phyloP scores from a whole-genome alignment of 2,329 filamentous ascomycete species.

The Magnaporthales sp. region DNA sequence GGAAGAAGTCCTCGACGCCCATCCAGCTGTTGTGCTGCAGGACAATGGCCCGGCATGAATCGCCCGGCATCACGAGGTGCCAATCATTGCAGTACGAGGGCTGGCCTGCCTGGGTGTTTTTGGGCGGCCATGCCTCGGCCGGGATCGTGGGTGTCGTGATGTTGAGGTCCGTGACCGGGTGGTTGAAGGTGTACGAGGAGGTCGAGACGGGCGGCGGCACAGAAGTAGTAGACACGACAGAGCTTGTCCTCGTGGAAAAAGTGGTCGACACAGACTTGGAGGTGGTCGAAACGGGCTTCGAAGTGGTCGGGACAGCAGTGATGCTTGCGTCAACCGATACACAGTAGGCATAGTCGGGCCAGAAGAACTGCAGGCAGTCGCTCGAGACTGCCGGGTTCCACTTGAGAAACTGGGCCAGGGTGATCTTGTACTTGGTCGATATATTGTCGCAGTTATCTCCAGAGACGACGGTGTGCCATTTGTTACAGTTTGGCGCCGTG shows the following conservation, averaged over 20 bases:
- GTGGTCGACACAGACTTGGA: not conserved
- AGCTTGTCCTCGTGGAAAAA: not conserved
- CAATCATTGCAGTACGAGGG: slow-evolving; percentile 9
- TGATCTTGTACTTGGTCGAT: not conserved
- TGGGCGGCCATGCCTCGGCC: not conserved
- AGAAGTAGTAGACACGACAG: not conserved
- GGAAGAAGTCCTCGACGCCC: slow-evolving; percentile 8
- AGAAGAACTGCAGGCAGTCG: slow-evolving; percentile 1
- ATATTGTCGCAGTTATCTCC: slow-evolving; percentile 7
- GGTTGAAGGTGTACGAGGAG: slow-evolving; percentile 1
- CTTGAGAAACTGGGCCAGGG: slow-evolving; percentile 4
- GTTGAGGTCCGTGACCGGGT: not conserved
- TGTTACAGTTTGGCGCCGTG: slow-evolving; percentile 7
- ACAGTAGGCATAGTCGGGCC: slow-evolving; percentile 4
- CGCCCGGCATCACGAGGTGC: slow-evolving; percentile 8
- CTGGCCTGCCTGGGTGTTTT: slow-evolving; percentile 7
- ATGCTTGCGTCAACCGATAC: not conserved
- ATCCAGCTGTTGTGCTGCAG: slow-evolving; percentile 7
- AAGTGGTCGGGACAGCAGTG: not conserved
- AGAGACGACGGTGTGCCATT: slow-evolving; percentile 4
- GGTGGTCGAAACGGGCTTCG: not conserved
- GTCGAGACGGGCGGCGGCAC: not conserved
- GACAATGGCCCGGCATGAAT: slow-evolving; percentile 9
- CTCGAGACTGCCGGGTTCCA: slow-evolving; percentile 7
- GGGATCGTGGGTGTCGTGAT: slow-evolving; percentile 4